phyloP scores from a whole-genome alignment of 768 basidiomycete species.

The Phlebiopsis gigantea region DNA sequence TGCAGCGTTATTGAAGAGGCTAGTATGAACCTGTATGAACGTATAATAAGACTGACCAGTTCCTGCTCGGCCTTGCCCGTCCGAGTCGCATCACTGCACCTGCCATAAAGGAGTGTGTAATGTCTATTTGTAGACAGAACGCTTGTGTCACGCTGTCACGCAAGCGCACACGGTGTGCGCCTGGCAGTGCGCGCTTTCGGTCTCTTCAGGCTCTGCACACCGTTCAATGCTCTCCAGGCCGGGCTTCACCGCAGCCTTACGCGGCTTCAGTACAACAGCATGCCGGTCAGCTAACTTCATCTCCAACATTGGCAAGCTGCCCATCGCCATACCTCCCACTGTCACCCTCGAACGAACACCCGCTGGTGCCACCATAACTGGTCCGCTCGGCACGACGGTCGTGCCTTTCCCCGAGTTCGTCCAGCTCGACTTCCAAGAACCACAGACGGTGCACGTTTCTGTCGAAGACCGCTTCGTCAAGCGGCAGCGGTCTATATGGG shows the following conservation, averaged over 20 bases:
- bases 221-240: conserved; percentile 1
- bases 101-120: neutral
- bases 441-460: conserved; percentile 30
- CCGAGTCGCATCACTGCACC: neutral
- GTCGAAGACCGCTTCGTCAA: conserved; percentile 62
- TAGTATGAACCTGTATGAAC: no score
- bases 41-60: no score
- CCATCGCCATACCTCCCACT: conserved; percentile 47
- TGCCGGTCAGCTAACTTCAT: conserved; percentile 19
- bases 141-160: neutral
- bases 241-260: conserved; percentile 1
- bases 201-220: neutral
- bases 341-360: conserved; percentile 34
- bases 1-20: no score
- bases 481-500: conserved; percentile 89
- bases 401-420: conserved; percentile 47
- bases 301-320: conserved; percentile 45
- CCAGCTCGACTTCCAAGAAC: conserved; percentile 30
- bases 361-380: conserved; percentile 46
- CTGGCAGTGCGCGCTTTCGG: neutral
- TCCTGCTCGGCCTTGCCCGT: no score
- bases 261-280: conserved; percentile 8
- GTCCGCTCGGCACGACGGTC: conserved; percentile 47
- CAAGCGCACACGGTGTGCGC: neutral
- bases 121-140: neutral